Base-by-base conservation (phyloP, 2,329 filamentous ascomycete genomes). In the Geosmithia putterillii region DNA sequence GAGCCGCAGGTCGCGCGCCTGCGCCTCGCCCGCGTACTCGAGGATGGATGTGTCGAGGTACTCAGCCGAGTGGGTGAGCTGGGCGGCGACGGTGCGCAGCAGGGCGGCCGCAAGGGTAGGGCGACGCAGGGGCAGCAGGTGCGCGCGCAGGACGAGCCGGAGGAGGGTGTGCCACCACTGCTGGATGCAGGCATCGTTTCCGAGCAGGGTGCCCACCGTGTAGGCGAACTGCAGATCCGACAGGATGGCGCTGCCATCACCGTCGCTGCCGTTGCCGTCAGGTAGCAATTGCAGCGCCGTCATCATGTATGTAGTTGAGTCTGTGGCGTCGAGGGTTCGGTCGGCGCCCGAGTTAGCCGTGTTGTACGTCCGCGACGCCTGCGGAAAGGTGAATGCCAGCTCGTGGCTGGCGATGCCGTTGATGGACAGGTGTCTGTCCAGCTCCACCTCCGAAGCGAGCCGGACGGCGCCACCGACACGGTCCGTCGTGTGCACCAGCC, bases 141-240 rank as follows among this genome's bases (percentile, higher is more conserved):
- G 67, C 2, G 73, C 68, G 21, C 68, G 67, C 40, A 81, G 65
- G 10, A 77, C 51, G 28, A 78, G 53, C 40, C 63, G 67, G 35
- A 72, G 63, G 3, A 71, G 55, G 47, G 77, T 65, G 51, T 76
- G 66, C 63, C 69, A 74, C 77, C 76, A 81, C 47, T 81, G 76
- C 47, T 78, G 73, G 38, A 79, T 61, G 49, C 76, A 81, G 8
- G 73, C 64, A 37, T 72, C 60, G 53, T 79, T 81, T 36, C 71
- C 70, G 1, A 81, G 66, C 44, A 75, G 66, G 54, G 72, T 67
- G 34, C 76, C 76, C 0, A 70, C 70, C 4, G 81, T 51, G 50
- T 73, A 81, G 37, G 69, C 67, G 53, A 81, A 73, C 50, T 81
- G 77, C 2, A 81, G 55, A 52, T 82, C 77, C 40, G 75, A 77